These are phyloP conservation scores for Carex kokanica DNA, from an alignment of 176 grass and related monocot genomes.

Conservation along the genomic window DNA sequence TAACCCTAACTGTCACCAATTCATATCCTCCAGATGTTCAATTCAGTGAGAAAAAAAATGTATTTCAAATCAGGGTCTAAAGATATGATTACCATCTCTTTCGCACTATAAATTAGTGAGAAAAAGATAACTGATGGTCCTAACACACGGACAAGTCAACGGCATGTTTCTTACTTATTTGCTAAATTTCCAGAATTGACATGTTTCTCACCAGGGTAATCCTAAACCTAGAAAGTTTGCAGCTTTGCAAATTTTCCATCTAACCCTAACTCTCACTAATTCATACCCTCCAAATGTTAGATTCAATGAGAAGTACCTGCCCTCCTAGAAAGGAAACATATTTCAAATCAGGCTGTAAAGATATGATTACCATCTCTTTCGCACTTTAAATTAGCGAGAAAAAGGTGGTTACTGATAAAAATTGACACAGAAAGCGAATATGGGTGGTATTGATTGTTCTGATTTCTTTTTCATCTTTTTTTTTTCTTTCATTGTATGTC, in stretches of 20 bases:
- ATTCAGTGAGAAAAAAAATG: background rate
- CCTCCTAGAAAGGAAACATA: background rate
- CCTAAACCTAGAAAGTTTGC: background rate
- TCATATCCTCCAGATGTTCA: background rate
- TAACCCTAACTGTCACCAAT: background rate
- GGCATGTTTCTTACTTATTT: background rate
- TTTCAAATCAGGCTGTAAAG: background rate
- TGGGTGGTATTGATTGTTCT: too few relatives aligned
- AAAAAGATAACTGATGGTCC: background rate
- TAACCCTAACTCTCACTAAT: background rate
- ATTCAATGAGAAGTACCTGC: background rate
- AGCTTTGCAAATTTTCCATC: background rate
- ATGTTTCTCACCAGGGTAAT: background rate
- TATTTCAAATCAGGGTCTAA: background rate
- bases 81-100: background rate
- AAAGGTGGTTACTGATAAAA: background rate
- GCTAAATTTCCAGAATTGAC: constrained; percentile 11
- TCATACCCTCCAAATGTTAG: background rate
- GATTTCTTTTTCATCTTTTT: too few relatives aligned
- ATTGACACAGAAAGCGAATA: too few relatives aligned
- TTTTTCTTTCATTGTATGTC: too few relatives aligned
- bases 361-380: background rate
- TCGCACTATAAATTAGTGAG: background rate
- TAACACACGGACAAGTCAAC: constrained; percentile 5
- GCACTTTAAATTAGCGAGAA: background rate